phyloP scores from a whole-genome alignment of 768 basidiomycete genomes.

The Boletus reticulatus region DNA sequence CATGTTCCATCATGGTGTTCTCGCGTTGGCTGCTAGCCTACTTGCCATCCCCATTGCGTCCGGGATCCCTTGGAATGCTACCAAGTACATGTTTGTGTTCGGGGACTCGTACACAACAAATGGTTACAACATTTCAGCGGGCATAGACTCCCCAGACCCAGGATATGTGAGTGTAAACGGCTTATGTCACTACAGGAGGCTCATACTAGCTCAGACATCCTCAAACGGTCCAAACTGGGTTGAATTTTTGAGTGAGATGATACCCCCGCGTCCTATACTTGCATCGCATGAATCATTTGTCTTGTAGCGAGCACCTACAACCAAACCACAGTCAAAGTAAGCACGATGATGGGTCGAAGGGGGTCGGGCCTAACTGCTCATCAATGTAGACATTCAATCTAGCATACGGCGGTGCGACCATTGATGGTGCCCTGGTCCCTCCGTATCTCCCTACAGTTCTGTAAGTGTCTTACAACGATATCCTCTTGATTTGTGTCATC shows the following conservation, averaged over 20 bases:
- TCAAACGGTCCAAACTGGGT: constrained; percentile 69
- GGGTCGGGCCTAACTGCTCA: background rate
- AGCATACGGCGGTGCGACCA: constrained; percentile 67
- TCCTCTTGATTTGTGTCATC: background rate
- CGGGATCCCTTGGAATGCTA: constrained; percentile 47
- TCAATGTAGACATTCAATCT: constrained; percentile 55
- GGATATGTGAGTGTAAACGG: constrained; percentile 41
- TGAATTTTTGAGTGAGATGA: constrained; percentile 43
- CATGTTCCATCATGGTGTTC: constrained; percentile 12
- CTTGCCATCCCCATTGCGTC: constrained; percentile 5
- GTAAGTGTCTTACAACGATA: constrained; percentile 36
- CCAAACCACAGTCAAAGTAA: constrained; percentile 49
- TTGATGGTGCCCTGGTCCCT: constrained; percentile 53
- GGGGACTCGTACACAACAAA: constrained; percentile 63
- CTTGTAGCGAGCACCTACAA: constrained; percentile 50
- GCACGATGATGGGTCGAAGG: background rate
- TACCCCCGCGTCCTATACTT: background rate
- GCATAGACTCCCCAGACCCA: constrained; percentile 50
- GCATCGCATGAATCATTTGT: background rate
- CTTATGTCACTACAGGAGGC: background rate
- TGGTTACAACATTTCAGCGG: constrained; percentile 58
- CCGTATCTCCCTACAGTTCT: constrained; percentile 52
- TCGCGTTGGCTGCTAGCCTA: constrained; percentile 5
- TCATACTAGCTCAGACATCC: constrained; percentile 40
- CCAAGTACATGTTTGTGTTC: constrained; percentile 56